A percentile compares a stretch with the other conserved stretches of the same genome.
Conservation (phyloP, 495 filamentous ascomycete genomes). For the Tuber indicum region DNA sequence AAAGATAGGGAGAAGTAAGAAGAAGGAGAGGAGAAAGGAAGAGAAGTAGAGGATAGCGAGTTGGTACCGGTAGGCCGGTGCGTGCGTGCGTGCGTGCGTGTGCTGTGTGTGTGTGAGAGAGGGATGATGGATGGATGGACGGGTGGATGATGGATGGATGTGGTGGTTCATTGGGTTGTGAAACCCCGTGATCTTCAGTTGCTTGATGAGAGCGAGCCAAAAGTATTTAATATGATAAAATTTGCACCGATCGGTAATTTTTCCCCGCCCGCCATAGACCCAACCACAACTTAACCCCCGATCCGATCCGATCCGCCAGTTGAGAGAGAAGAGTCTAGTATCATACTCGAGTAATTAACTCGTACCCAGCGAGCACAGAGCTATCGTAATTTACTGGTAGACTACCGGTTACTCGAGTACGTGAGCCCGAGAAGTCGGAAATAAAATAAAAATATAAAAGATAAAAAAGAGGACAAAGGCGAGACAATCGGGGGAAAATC, state of each 20-base stretch:
- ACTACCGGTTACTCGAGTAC: too few species aligned
- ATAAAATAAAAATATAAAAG: background rate
- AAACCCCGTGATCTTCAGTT: background rate
- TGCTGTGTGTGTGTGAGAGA: background rate
- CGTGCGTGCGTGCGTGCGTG: too few species aligned
- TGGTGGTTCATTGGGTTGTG: background rate
- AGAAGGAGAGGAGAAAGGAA: background rate
- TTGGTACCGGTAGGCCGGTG: background rate
- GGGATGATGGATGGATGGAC: background rate
- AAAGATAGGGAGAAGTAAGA: background rate
- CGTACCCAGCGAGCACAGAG: too few species aligned
- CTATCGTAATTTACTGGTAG: too few species aligned
- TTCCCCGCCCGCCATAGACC: background rate
- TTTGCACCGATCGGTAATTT: background rate
- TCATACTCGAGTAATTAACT: too few species aligned
- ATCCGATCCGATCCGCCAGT: conserved; percentile 1
- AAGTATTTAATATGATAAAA: background rate
- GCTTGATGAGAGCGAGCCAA: background rate
- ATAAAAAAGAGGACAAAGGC: background rate
- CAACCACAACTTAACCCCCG: background rate
- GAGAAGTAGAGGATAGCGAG: background rate
- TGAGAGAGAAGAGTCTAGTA: background rate
- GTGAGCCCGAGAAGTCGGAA: background rate
- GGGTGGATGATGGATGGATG: background rate
- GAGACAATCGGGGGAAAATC: background rate